phyloP scores from a whole-genome alignment of 768 basidiomycete genomes.

The Tylopilus rubrobrunneus region DNA sequence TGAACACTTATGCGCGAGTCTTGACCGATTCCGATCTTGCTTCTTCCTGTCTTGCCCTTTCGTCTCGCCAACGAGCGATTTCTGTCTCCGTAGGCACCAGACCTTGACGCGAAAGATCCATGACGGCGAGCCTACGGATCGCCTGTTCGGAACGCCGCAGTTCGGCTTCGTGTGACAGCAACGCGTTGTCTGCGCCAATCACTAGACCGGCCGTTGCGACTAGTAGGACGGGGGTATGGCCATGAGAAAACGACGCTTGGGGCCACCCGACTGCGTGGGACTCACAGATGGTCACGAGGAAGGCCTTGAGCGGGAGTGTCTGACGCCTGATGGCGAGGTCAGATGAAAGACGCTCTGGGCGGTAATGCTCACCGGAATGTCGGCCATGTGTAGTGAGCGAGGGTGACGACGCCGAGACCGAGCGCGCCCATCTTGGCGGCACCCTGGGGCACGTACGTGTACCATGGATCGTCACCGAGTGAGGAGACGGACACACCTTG shows the following conservation, averaged over 20 bases:
- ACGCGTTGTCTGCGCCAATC: constrained; percentile 71
- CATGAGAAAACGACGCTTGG: neutral
- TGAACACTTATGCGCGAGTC: constrained; percentile 1
- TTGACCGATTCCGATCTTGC: constrained; percentile 5
- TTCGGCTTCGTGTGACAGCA: constrained; percentile 64
- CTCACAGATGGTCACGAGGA: constrained; percentile 70
- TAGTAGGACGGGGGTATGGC: constrained; percentile 19
- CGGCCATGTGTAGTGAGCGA: constrained; percentile 72
- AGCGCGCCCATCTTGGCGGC: constrained; percentile 48
- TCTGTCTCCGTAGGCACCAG: constrained; percentile 80
- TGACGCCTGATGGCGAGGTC: constrained; percentile 51
- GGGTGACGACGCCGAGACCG: constrained; percentile 55
- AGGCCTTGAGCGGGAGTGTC: constrained; percentile 77
- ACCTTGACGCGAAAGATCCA: constrained; percentile 71
- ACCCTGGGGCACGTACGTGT: constrained; percentile 36
- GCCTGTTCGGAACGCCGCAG: constrained; percentile 65
- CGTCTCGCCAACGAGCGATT: constrained; percentile 74
- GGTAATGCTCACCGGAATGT: constrained; percentile 53
- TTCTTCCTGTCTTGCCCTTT: constrained; percentile 27
- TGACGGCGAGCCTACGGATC: constrained; percentile 67
- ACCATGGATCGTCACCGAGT: neutral
- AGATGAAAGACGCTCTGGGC: neutral
- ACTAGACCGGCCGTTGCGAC: constrained; percentile 67
- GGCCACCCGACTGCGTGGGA: constrained; percentile 3
- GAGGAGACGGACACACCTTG: constrained; percentile 38